Conservation (phyloP, 1,139 yeast genomes). For the Debaryomyces robertsiae region DNA sequence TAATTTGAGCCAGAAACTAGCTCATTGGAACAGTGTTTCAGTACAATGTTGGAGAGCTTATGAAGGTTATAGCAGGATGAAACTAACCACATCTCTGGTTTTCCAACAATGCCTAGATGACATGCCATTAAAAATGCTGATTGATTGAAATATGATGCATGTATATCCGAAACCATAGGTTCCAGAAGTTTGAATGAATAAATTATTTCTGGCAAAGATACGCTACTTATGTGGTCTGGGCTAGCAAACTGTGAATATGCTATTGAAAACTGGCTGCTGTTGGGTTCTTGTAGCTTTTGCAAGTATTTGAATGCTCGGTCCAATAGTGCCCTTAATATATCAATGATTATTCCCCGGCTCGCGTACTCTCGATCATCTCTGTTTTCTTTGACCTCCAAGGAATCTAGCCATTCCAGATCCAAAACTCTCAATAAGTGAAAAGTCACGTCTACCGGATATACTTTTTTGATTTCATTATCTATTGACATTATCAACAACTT, state of each 20-base stretch:
- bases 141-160: conserved; percentile 31
- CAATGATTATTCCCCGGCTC: conserved; percentile 23
- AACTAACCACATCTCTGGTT: conserved; percentile 32
- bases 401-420: conserved; percentile 23
- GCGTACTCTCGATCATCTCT: conserved; percentile 23
- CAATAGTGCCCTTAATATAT: conserved; percentile 25
- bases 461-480: conserved; percentile 30
- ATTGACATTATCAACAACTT: conserved; percentile 34
- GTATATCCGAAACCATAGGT: conserved; percentile 16
- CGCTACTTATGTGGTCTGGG: conserved; percentile 17
- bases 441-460: conserved; percentile 29
- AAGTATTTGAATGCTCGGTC: conserved; percentile 16
- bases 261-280: conserved; percentile 20
- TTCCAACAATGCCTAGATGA: conserved; percentile 29
- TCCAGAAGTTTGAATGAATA: conserved; percentile 25
- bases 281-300: conserved; percentile 11
- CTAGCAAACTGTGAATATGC: conserved; percentile 30
- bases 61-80: conserved; percentile 18
- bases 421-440: conserved; percentile 32
- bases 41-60: conserved; percentile 26
- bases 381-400: conserved; percentile 24
- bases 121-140: conserved; percentile 30
- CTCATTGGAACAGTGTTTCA: conserved; percentile 30
- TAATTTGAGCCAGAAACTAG: conserved; percentile 25
- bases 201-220: conserved; percentile 27